A percentile compares a stretch with the other conserved stretches of the same genome.
Evolutionary conservation across 352 stramenopile genomes (phyloP).

Genomic region (Globisporangium nunn): DNA sequence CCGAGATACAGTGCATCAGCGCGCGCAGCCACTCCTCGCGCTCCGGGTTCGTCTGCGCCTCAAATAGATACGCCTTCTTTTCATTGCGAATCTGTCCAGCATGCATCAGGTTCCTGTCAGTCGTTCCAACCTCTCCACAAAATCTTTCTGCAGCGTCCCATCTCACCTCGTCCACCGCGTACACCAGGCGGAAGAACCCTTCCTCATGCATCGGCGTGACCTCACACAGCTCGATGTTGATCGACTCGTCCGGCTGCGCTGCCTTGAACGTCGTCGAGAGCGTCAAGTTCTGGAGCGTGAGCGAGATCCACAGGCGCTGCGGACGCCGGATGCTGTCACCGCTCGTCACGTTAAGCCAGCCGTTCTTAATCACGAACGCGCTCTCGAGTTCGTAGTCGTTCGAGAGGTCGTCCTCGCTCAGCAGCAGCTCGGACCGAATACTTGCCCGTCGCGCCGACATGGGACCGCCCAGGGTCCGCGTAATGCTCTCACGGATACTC

Average conservation of each 20-base stretch:
- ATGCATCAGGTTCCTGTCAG: neutral
- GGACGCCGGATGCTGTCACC: slow-evolving; percentile 21
- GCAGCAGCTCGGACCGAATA: slow-evolving; percentile 47
- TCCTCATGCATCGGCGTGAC: slow-evolving; percentile 40
- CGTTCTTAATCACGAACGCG: slow-evolving; percentile 81
- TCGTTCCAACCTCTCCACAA: neutral
- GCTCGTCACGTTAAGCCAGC: slow-evolving; percentile 68
- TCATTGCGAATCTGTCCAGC: slow-evolving; percentile 17
- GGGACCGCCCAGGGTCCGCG: slow-evolving; percentile 42
- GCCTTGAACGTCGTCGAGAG: slow-evolving; percentile 62
- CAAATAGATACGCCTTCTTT: slow-evolving; percentile 55
- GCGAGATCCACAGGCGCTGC: slow-evolving; percentile 69
- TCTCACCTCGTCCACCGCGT: slow-evolving; percentile 24
- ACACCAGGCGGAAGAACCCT: slow-evolving; percentile 51
- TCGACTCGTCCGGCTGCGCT: slow-evolving; percentile 53
- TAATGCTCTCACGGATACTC: slow-evolving; percentile 60
- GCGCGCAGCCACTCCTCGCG: slow-evolving; percentile 80
- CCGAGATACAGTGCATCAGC: slow-evolving; percentile 67
- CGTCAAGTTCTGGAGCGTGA: slow-evolving; percentile 67
- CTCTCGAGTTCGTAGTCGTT: slow-evolving; percentile 60
- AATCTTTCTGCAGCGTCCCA: too few species aligned
- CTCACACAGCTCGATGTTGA: slow-evolving; percentile 55
- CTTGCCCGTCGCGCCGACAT: slow-evolving; percentile 39
- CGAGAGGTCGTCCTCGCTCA: slow-evolving; percentile 55
- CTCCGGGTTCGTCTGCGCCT: slow-evolving; percentile 51